A percentile compares a stretch with the other conserved stretches of the same genome.
Conservation (phyloP, 2,329 filamentous ascomycete species). For the Aureobasidium leucospermi region DNA sequence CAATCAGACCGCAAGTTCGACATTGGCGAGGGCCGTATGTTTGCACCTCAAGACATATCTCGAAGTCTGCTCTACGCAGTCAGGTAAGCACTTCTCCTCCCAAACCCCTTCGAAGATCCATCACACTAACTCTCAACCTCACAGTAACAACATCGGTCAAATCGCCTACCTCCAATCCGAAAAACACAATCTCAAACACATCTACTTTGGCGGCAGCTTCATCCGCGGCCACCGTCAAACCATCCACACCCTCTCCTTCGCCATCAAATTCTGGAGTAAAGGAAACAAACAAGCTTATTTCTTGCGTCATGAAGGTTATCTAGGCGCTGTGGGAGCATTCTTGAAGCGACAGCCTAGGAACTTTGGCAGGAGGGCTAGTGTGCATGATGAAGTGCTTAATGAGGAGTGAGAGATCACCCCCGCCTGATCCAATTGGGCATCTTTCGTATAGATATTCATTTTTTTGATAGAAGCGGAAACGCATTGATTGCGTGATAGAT, state of each 20-base stretch:
- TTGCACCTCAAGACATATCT: slow-evolving; percentile 78
- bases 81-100: slow-evolving; percentile 38
- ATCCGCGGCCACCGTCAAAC: slow-evolving; percentile 95
- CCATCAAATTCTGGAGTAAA: slow-evolving; percentile 96
- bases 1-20: slow-evolving; percentile 28
- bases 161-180: slow-evolving; percentile 96
- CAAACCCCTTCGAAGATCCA: not conserved
- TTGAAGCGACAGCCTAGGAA: slow-evolving; percentile 83
- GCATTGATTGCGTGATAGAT: no score
- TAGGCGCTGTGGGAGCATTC: slow-evolving; percentile 90
- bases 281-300: slow-evolving; percentile 94
- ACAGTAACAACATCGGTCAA: slow-evolving; percentile 93
- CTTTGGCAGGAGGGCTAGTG: slow-evolving; percentile 64
- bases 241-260: slow-evolving; percentile 94
- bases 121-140: slow-evolving; percentile 21
- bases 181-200: slow-evolving; percentile 82
- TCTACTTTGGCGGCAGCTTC: slow-evolving; percentile 96
- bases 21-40: slow-evolving; percentile 44
- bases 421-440: no score
- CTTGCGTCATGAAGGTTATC: slow-evolving; percentile 87
- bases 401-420: not conserved
- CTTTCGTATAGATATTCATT: no score
- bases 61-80: slow-evolving; percentile 89
- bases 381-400: not conserved
- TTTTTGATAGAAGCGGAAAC: no score